phyloP scores from a whole-genome alignment of 345 rosid genomes.

The Brassica carinata region DNA sequence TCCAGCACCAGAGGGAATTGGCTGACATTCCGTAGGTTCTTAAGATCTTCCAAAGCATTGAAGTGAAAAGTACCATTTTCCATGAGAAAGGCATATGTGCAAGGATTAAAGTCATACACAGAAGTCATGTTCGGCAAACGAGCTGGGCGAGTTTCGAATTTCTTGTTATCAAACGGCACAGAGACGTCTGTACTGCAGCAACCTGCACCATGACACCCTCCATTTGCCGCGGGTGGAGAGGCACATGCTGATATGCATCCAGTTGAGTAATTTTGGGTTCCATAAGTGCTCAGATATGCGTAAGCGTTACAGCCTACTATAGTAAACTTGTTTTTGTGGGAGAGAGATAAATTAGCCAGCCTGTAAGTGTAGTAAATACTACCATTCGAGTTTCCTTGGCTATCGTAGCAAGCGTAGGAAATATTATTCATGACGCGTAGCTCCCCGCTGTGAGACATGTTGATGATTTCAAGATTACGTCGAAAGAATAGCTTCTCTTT shows the following conservation, averaged over 20 bases:
- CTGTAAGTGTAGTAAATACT: accelerated
- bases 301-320: conserved; percentile 42
- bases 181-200: conserved; percentile 21
- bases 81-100: conserved; percentile 35
- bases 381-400: not conserved
- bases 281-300: not conserved
- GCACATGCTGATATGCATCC: conserved; percentile 5
- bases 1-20: conserved; percentile 8
- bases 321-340: conserved; percentile 33
- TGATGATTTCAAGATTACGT: not conserved
- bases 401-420: not conserved
- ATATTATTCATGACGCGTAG: not conserved
- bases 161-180: not conserved
- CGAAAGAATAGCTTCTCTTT: not conserved
- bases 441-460: not conserved
- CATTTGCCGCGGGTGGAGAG: not conserved
- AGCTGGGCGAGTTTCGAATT: not conserved
- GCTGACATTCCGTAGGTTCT: not conserved
- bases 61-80: not conserved
- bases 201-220: conserved; percentile 33
- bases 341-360: not conserved
- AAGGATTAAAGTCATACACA: not conserved
- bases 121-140: not conserved
- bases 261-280: not conserved
- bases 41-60: not conserved